Conservation (phyloP, 768 basidiomycete species). For the Suillus sp. region DNA sequence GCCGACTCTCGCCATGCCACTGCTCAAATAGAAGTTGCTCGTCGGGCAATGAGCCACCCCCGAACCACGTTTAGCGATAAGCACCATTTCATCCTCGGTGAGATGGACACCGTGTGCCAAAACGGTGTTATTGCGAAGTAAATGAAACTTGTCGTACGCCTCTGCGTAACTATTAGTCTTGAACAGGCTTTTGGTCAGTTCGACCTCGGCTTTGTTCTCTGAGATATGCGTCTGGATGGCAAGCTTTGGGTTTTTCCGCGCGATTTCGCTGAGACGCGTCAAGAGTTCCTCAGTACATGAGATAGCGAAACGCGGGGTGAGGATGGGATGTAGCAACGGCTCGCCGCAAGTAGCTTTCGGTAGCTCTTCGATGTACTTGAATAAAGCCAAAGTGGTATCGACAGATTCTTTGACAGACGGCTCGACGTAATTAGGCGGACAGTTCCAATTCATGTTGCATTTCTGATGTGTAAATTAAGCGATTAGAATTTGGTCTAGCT, state of each 20-base stretch:
- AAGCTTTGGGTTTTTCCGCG: conserved; percentile 57
- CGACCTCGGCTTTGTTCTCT: conserved; percentile 79
- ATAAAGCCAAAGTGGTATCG: conserved; percentile 59
- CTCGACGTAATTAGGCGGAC: conserved; percentile 71
- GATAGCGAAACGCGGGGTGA: conserved; percentile 97
- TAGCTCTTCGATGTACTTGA: conserved; percentile 68
- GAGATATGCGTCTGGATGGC: conserved; percentile 92
- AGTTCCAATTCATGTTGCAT: conserved; percentile 58
- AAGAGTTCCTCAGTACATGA: conserved; percentile 80
- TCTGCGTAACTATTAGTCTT: conserved; percentile 70
- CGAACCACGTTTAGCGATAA: conserved; percentile 64
- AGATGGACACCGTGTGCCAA: conserved; percentile 89
- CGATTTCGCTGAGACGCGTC: conserved; percentile 58
- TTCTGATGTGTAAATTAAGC: conserved; percentile 26
- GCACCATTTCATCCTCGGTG: conserved; percentile 65
- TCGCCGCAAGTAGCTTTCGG: conserved; percentile 38
- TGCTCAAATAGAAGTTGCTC: conserved; percentile 89
- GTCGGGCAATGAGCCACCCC: conserved; percentile 94
- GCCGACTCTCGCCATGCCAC: conserved; percentile 82
- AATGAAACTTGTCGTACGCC: conserved; percentile 78
- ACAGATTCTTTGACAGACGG: conserved; percentile 60
- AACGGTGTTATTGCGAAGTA: conserved; percentile 80
- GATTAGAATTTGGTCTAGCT: background rate
- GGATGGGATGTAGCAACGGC: conserved; percentile 81
- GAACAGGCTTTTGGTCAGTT: conserved; percentile 66